These are phyloP conservation scores for Neurospora cerealis DNA, from an alignment of 495 filamentous ascomycete genomes.

Conservation along the genomic window DNA sequence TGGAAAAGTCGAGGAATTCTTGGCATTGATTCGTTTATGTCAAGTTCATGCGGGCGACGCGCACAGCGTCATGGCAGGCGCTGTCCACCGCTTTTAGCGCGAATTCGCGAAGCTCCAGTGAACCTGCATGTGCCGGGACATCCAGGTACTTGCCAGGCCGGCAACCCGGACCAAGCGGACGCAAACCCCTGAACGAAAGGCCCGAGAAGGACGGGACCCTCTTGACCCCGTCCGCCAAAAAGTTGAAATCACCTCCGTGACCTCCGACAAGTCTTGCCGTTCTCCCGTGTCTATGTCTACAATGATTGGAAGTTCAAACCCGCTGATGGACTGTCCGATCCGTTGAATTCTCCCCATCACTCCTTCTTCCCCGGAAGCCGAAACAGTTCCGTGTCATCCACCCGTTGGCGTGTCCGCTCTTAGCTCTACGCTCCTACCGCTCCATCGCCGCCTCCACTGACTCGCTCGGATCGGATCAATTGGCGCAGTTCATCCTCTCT, in stretches of 20 bases:
- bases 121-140: background rate
- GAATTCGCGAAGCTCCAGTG: background rate
- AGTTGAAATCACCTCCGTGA: background rate
- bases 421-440: background rate
- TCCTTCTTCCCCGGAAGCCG: background rate
- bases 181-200: background rate
- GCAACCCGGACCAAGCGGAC: background rate
- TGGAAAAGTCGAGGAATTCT: background rate
- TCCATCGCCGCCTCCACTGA: background rate
- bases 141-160: background rate
- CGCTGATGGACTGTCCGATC: background rate
- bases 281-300: background rate
- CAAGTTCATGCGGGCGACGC: background rate
- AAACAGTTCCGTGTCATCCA: background rate
- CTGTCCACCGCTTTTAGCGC: background rate
- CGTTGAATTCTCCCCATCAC: background rate
- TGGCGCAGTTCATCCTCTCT: background rate
- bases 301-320: background rate
- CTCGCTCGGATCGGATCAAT: background rate
- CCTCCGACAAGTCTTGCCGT: background rate
- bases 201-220: background rate
- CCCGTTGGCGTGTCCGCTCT: background rate
- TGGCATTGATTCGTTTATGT: background rate
- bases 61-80: background rate
- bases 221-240: background rate